Conservation (phyloP, 2,329 filamentous ascomycete genomes). For the Trichoderma polysporum region DNA sequence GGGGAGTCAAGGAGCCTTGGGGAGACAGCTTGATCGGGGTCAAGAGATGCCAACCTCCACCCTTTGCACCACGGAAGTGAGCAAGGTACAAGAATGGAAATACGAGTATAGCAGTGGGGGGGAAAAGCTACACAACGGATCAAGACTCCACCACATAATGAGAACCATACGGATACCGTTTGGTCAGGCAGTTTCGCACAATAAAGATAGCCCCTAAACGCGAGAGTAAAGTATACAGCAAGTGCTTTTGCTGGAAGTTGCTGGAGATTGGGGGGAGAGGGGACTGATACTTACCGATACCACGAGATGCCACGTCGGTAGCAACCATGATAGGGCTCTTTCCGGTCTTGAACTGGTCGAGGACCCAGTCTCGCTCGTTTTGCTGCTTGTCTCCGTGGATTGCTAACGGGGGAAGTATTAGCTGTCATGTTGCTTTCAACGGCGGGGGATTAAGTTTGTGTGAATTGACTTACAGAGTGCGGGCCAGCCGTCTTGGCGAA, state of each 20-base stretch:
- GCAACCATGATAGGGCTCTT: slow-evolving; percentile 99
- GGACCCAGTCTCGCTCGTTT: slow-evolving; percentile 98
- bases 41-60: slow-evolving; percentile 76
- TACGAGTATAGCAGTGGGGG: slow-evolving; percentile 65
- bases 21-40: slow-evolving; percentile 67
- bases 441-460: no score
- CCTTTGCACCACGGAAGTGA: slow-evolving; percentile 64
- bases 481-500: slow-evolving; percentile 97
- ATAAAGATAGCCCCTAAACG: slow-evolving; percentile 83
- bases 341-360: slow-evolving; percentile 99
- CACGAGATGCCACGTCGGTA: slow-evolving; percentile 98
- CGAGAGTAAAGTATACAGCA: slow-evolving; percentile 83
- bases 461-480: slow-evolving; percentile 72
- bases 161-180: slow-evolving; percentile 81
- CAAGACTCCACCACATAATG: slow-evolving; percentile 78
- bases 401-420: slow-evolving; percentile 53
- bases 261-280: slow-evolving; percentile 44
- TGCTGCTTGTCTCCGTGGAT: slow-evolving; percentile 99
- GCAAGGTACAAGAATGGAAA: slow-evolving; percentile 71
- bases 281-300: slow-evolving; percentile 93
- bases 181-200: slow-evolving; percentile 91
- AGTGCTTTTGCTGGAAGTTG: slow-evolving; percentile 57
- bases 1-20: slow-evolving; percentile 54
- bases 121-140: slow-evolving; percentile 47
- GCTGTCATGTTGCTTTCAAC: slow-evolving; percentile 28